phyloP scores from a whole-genome alignment of 2,329 filamentous ascomycete genomes.

The Emergomyces pasteurianus region DNA sequence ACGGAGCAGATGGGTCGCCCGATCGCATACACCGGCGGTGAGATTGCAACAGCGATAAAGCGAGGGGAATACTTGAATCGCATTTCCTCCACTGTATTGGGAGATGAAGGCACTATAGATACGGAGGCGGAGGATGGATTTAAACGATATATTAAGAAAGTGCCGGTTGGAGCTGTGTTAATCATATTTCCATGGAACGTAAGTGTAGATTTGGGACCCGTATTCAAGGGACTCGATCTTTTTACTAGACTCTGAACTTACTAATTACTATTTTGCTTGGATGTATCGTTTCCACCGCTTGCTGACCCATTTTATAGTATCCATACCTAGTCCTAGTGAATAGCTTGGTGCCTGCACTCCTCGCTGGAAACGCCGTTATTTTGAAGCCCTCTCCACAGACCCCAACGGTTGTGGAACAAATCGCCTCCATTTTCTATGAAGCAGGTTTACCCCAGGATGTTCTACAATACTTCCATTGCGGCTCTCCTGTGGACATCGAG shows the following conservation, averaged over 20 bases:
- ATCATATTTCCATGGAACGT: slow-evolving; percentile 96
- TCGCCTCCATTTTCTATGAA: slow-evolving; percentile 61
- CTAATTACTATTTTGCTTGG: not conserved
- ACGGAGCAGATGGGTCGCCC: slow-evolving; percentile 94
- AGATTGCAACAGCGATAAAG: slow-evolving; percentile 74
- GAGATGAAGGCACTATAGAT: slow-evolving; percentile 52
- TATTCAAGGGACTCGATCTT: not conserved
- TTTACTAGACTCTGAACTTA: not conserved
- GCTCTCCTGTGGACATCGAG: slow-evolving; percentile 65
- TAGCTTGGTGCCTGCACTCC: slow-evolving; percentile 78
- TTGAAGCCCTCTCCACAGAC: slow-evolving; percentile 93
- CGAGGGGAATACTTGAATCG: slow-evolving; percentile 77
- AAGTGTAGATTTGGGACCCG: slow-evolving; percentile 30
- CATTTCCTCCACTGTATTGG: slow-evolving; percentile 63
- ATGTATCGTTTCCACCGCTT: not conserved
- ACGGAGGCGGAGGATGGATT: slow-evolving; percentile 81
- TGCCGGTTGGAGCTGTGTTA: slow-evolving; percentile 75
- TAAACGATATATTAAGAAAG: slow-evolving; percentile 78
- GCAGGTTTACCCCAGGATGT: slow-evolving; percentile 75
- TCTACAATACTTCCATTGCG: slow-evolving; percentile 85
- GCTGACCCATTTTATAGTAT: slow-evolving; percentile 48
- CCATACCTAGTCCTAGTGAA: slow-evolving; percentile 91
- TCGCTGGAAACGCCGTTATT: slow-evolving; percentile 83
- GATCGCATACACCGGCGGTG: slow-evolving; percentile 72
- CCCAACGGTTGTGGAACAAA: slow-evolving; percentile 78